Evolutionary conservation across 306 rosid species (phyloP), one percentile per base, ranked within the genome.

Genomic region (Nissolia schottii): DNA sequence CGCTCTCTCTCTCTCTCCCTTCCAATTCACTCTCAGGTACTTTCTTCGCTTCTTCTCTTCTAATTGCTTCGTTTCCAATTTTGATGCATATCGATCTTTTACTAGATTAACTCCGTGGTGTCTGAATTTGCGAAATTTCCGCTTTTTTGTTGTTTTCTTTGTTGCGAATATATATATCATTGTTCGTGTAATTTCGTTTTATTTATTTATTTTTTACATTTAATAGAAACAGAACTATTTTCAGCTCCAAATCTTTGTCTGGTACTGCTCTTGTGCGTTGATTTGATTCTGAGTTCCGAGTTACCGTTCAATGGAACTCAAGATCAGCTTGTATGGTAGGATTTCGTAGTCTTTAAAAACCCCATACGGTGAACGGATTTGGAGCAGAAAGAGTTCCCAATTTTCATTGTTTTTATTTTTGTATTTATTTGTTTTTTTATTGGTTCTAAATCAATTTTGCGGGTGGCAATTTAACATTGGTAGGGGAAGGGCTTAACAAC

Each of bases 201-300:
- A 20, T n/a, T 24, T 63, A 7, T 1, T 15, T 19, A 14, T 24
- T 63, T n/a, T 1, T 15, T 19, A 14, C 9, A 8, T 5, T 54
- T 6, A 24, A 25, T 25, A 59, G 10, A 8, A 3, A 60, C 10
- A 2, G 9, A 27, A 13, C 23, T 60, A 12, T 66, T 75, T 70
- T 38, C 63, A 24, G 35, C 73, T 27, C 41, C 72, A 14, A 75
- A 38, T 71, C 67, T 23, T 20, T 37, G 31, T 62, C 57, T 31
- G 11, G 3, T 13, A n/a, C 55, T 35, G 34, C 35, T 70, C 0
- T 27, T 43, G 16, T 55, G 57, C 25, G n/a, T 24, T 61, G 49
- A 18, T 81, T 73, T 72, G 79, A 75, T 84, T 80, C 78, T 78
- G 79, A 70, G 69, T 81, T 75, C 46, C 41, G 32, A 53, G n/a